Base-by-base conservation (phyloP, 2,329 filamentous ascomycete species). In the Trichoderma hamatum region DNA sequence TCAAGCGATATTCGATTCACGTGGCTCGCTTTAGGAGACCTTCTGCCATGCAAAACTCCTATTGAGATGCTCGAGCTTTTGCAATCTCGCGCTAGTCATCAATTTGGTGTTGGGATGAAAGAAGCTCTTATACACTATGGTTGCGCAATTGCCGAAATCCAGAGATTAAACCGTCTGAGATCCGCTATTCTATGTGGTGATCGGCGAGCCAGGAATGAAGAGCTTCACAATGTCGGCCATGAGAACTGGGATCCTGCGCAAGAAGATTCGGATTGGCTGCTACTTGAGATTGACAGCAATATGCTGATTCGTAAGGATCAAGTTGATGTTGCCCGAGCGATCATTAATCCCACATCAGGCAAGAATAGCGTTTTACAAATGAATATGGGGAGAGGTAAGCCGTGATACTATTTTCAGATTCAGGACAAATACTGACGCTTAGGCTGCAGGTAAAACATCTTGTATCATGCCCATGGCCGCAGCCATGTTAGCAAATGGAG, bases 201-300 rank as follows among this genome's bases (percentile, higher is more conserved):
- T 13, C 7, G 30, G 4, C 55, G 67, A 14, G 24, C 49, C 0
- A 24, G 66, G n/a, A 5, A 16, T 21, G 69, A 70, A n/a, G 69
- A 70, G 34, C 46, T 69, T 24, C 10, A 3, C 10, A 70, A 70
- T 30, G 2, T 4, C 1, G 69, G 69, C 13, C 89, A 91, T 72
- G 74, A 73, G 0, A 86, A 88, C 34, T 91, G 89, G 89, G 73
- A 80, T 2, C 84, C 87, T 0, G n/a, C 75, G 0, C 77, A 86
- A 0, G 76, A 84, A 36, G 82, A 88, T 0, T 52, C 51, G 5
- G 89, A 92, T 72, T 91, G 89, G 86, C 75, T 92, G 0, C 79
- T 92, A 0, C 77, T 93, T 0, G 90, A 92, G 71, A 84, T 92
- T 16, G 90, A 92, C 63, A 82, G 84, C 0, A 84, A 90, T 69